Evolutionary conservation across 805 yeast species (phyloP).

Genomic region (Teunomyces barrocoloradensis): DNA sequence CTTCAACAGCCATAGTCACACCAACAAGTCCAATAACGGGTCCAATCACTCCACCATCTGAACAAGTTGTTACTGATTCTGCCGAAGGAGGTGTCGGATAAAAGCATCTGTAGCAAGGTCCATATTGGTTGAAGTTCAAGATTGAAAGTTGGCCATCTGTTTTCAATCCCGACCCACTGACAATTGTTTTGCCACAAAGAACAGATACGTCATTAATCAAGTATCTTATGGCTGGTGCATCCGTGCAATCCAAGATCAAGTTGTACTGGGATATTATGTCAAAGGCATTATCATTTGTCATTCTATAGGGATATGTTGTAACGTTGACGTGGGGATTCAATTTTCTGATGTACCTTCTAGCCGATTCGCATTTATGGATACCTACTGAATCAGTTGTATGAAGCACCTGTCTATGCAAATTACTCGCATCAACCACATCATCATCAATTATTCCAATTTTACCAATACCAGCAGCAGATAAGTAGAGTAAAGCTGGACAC

Average conservation of each 20-base stretch:
- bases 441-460: conserved; percentile 81
- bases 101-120: conserved; percentile 95
- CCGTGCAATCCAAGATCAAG: conserved; percentile 88
- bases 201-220: conserved; percentile 84
- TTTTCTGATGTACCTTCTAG: conserved; percentile 47
- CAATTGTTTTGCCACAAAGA: conserved; percentile 61
- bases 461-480: conserved; percentile 88
- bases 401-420: conserved; percentile 84
- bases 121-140: conserved; percentile 59
- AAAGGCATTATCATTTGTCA: conserved; percentile 59
- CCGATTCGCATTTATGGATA: conserved; percentile 74
- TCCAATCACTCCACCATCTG: conserved; percentile 92
- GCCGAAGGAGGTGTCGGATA: conserved; percentile 91
- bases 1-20: conserved; percentile 81
- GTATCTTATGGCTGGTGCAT: conserved; percentile 84
- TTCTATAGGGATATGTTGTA: conserved; percentile 48
- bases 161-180: conserved; percentile 89
- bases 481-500: conserved; percentile 81
- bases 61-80: conserved; percentile 75
- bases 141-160: conserved; percentile 88
- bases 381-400: conserved; percentile 72
- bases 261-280: conserved; percentile 65
- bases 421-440: conserved; percentile 80
- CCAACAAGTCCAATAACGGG: conserved; percentile 96
- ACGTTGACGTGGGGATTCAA: conserved; percentile 71